Base-by-base conservation (phyloP, 176 grass and related monocot genomes). In the Dendrocalamus sinicus region DNA sequence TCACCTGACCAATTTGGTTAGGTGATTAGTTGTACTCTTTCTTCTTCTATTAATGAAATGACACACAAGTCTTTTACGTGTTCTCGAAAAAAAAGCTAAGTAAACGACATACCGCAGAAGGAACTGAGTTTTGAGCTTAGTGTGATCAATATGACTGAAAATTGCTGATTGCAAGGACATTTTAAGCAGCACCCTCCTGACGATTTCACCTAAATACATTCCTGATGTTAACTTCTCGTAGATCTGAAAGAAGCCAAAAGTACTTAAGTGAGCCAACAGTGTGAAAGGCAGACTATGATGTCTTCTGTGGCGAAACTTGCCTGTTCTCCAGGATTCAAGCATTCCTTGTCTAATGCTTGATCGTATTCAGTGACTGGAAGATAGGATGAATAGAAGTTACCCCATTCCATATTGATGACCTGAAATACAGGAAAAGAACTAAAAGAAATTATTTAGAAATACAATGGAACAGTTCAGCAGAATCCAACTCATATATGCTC, bases 371-470 rank as follows among this genome's bases (percentile, higher is more conserved):
- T 95, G 16, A 93, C 46, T 1, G 93, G 95, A 68, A 98, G 91
- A 82, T 78, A 43, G 2, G 62, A 67, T 23, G 88, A 98, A 72
- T 39, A 84, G 81, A 95, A 98, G 28, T 92, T 95, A 70, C 95
- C 95, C 95, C 93, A 98, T 90, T 98, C 95, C 93, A 98, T 90
- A 71, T 98, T 95, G 48, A 98, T 92, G 15, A 98, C 91, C 95
- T 98, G 60, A 80, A 88, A 67, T 75, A 59, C 23, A 57, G 40
- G 12, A 65, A 88, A 64, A 30, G 35, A 12, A 84, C 13, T 10
- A 58, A 7, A 15, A 47, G 11, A 77, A 77, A 68, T 37, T 44
- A 10, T 75, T 80, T 75, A 53, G 20, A 78, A 51, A 80, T 46
- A 80, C 52, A 78, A 48, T 5, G 28, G 80, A 75, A 84, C 45